Evolutionary conservation across 768 basidiomycete species (phyloP).

Genomic region (Chlorophyllum brunneum): DNA sequence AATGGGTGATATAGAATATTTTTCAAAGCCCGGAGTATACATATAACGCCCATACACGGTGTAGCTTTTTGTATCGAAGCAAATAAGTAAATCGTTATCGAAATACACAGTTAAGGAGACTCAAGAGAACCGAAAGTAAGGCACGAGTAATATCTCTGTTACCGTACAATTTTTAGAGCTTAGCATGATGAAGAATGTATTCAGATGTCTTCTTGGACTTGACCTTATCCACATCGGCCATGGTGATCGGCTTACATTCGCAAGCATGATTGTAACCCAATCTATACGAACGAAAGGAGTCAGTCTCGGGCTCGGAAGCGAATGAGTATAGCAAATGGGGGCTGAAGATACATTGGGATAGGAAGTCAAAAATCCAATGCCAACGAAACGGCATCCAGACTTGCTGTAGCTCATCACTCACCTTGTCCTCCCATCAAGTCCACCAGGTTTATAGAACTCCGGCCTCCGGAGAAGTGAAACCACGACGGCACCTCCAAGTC

Average conservation of each 20-base stretch:
- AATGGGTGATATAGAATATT: no score
- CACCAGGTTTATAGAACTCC: constrained; percentile 68
- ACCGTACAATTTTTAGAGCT: constrained; percentile 31
- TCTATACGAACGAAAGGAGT: constrained; percentile 27
- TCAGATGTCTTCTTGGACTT: constrained; percentile 62
- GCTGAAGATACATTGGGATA: no score
- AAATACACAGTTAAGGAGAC: no score
- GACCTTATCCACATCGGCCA: constrained; percentile 68
- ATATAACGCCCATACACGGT: no score
- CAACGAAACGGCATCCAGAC: no score
- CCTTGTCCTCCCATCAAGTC: constrained; percentile 66
- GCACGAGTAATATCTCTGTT: no score
- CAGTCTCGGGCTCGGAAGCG: not conserved
- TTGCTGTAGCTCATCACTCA: constrained; percentile 27
- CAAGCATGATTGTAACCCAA: constrained; percentile 80
- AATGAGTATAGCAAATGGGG: not conserved
- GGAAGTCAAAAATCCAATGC: not conserved
- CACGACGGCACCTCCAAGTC: constrained; percentile 77
- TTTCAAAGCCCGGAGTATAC: no score
- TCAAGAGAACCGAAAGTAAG: no score
- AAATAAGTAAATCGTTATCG: no score
- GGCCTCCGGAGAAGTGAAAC: constrained; percentile 74
- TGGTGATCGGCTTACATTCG: constrained; percentile 59
- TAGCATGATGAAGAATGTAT: constrained; percentile 45
- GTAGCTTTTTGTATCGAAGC: no score